phyloP scores from a whole-genome alignment of 2,329 filamentous ascomycete genomes.

The Ophiostoma ips region DNA sequence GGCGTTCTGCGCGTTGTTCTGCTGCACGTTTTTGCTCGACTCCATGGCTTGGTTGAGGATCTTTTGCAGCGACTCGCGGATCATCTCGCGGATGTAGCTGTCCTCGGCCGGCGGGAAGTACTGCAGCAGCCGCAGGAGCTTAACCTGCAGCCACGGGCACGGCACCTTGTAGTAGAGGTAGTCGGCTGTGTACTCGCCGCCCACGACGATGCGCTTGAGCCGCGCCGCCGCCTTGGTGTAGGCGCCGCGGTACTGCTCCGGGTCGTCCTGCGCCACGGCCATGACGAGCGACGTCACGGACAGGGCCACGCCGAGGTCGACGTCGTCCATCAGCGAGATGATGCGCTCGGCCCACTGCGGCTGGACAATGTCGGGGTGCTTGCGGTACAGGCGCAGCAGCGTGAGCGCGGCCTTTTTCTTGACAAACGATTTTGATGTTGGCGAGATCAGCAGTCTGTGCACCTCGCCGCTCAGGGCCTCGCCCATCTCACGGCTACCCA shows the following conservation, averaged over 20 bases:
- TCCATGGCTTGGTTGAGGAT: conserved; percentile 88
- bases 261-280: conserved; percentile 82
- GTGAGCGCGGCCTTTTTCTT: conserved; percentile 98
- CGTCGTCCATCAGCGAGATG: conserved; percentile 96
- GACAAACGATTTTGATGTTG: conserved; percentile 86
- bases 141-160: conserved; percentile 96
- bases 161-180: conserved; percentile 99
- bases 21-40: conserved; percentile 93
- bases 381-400: conserved; percentile 82
- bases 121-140: conserved; percentile 78
- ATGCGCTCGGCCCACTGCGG: conserved; percentile 96
- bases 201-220: conserved; percentile 78
- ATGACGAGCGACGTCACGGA: conserved; percentile 94
- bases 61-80: conserved; percentile 79
- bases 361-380: conserved; percentile 85
- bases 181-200: conserved; percentile 76
- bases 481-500: conserved; percentile 92
- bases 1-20: conserved; percentile 97
- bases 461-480: conserved; percentile 87
- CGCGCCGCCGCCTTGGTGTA: conserved; percentile 88
- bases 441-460: conserved; percentile 84
- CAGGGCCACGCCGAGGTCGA: conserved; percentile 82
- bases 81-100: conserved; percentile 78
- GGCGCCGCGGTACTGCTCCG: conserved; percentile 86
- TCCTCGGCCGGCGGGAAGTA: conserved; percentile 97